Percentiles rank a stretch among this genome's conserved stretches.
Evolutionary conservation across 169 alveolate species (phyloP).

Genomic region (Plasmodium knowlesi): DNA sequence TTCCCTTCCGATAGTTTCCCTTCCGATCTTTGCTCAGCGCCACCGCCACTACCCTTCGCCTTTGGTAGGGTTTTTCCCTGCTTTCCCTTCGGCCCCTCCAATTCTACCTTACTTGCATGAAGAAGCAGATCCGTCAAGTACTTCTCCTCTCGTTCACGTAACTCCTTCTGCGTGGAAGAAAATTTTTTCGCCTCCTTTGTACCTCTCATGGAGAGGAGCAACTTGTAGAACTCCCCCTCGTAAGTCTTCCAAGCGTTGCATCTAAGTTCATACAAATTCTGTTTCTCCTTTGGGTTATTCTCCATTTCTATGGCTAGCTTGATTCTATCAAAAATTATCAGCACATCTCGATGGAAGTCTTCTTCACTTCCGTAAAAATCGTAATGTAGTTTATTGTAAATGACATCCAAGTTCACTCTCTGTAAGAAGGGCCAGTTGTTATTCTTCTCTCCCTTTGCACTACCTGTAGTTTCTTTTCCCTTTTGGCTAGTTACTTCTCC

Average conservation of each 20-base stretch:
- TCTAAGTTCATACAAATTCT: conserved; percentile 1
- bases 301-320: conserved; percentile 2
- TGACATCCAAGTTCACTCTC: conserved; percentile 13
- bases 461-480: neutral
- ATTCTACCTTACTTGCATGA: neutral
- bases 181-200: conserved; percentile 43
- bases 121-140: neutral
- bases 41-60: neutral
- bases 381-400: conserved; percentile 39
- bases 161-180: neutral
- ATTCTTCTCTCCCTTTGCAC: neutral
- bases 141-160: conserved; percentile 5
- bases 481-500: neutral
- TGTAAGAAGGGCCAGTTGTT: neutral
- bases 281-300: conserved; percentile 12
- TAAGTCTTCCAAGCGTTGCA: conserved; percentile 15
- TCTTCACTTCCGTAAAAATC: conserved; percentile 37
- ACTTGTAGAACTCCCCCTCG: conserved; percentile 41
- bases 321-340: conserved; percentile 2
- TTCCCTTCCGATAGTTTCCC: neutral
- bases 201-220: conserved; percentile 25
- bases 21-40: neutral
- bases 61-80: neutral
- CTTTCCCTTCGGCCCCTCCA: neutral
- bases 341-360: conserved; percentile 28